Conservation (phyloP, 2,329 filamentous ascomycete species). For the Pseudocercospora macadamiae region DNA sequence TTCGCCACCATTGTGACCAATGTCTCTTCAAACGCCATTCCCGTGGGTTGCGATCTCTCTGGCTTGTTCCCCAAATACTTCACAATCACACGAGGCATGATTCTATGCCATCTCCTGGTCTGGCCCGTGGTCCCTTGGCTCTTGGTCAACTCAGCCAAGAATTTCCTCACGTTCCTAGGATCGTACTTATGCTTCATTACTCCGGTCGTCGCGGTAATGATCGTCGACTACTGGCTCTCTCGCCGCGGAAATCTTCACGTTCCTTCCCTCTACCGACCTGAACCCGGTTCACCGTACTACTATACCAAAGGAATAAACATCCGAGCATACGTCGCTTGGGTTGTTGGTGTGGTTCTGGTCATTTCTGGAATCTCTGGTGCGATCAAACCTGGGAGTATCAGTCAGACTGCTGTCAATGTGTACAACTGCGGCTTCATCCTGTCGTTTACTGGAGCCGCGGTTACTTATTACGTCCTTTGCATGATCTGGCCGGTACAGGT, state of each 20-base stretch:
- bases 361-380: constrained; percentile 28
- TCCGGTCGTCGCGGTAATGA: constrained; percentile 44
- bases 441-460: constrained; percentile 21
- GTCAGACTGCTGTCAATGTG: constrained; percentile 26
- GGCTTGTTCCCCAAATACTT: constrained; percentile 48
- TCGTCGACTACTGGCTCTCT: constrained; percentile 45
- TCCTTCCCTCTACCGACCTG: constrained; percentile 40
- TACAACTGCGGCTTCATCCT: constrained; percentile 30
- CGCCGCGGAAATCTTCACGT: constrained; percentile 48
- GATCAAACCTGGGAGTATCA: constrained; percentile 23
- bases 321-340: constrained; percentile 27
- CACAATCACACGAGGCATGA: constrained; percentile 48
- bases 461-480: constrained; percentile 22
- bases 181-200: constrained; percentile 48
- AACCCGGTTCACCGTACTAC: constrained; percentile 25
- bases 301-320: constrained; percentile 28
- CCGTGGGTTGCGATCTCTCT: constrained; percentile 47
- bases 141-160: constrained; percentile 44
- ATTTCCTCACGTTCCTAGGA: constrained; percentile 49
- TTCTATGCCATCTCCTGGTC: constrained; percentile 45
- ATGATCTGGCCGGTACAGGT: constrained; percentile 26
- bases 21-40: constrained; percentile 46
- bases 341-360: constrained; percentile 25
- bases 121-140: constrained; percentile 48
- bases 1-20: constrained; percentile 50